phyloP scores from a whole-genome alignment of 2,329 filamentous ascomycete species.

The Penicillium occitanis region DNA sequence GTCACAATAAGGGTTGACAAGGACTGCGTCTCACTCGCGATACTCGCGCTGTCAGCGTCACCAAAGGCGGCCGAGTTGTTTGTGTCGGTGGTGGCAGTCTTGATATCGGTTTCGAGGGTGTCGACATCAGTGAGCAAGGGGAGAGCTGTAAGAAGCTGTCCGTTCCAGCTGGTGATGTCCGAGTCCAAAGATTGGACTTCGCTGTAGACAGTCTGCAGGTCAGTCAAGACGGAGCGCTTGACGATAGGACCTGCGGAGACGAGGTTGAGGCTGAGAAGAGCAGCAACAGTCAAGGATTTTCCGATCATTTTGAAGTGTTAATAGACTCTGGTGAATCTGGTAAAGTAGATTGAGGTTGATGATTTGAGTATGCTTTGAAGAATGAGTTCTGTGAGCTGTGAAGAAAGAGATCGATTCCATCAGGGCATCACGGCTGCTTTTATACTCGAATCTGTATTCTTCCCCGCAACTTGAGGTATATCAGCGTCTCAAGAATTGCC shows the following conservation, averaged over 20 bases:
- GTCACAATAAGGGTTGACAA: conserved; percentile 9
- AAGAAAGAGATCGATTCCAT: background rate
- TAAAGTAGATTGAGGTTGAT: background rate
- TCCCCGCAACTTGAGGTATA: background rate
- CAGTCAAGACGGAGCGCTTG: conserved; percentile 19
- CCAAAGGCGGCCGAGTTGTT: conserved; percentile 12
- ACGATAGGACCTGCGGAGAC: conserved; percentile 15
- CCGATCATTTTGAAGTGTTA: conserved; percentile 8
- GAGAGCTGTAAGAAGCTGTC: conserved; percentile 7
- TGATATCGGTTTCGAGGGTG: conserved; percentile 15
- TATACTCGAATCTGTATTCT: conserved; percentile 9
- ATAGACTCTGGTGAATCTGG: background rate
- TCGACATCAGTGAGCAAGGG: conserved; percentile 14
- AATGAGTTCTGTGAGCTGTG: background rate
- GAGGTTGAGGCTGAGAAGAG: conserved; percentile 15
- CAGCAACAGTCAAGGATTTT: background rate
- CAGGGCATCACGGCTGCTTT: background rate
- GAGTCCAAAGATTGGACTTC: background rate
- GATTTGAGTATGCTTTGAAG: conserved; percentile 1
- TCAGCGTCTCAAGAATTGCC: background rate
- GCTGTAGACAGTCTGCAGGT: conserved; percentile 12
- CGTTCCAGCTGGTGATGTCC: conserved; percentile 14
- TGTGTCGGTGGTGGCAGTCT: conserved; percentile 18
- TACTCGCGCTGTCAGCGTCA: conserved; percentile 14
- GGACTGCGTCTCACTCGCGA: conserved; percentile 3